These are phyloP conservation scores for Mycocentrospora acerina DNA, from an alignment of 2,329 filamentous ascomycete species.

Conservation along the genomic window DNA sequence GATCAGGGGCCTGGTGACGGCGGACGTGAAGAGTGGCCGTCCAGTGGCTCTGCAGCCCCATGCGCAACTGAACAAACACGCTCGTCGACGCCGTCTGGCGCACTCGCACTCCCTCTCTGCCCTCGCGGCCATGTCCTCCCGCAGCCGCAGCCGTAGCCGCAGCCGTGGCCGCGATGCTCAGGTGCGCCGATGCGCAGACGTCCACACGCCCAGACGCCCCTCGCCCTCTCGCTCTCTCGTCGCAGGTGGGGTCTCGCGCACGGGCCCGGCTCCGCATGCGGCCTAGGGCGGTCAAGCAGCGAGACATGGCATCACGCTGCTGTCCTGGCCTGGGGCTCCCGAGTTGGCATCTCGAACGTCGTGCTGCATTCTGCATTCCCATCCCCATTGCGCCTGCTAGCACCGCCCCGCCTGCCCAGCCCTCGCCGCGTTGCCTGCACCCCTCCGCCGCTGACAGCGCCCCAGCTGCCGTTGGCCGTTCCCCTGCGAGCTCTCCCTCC, in stretches of 20 bases:
- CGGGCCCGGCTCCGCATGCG: conserved; percentile 9
- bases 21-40: too few species aligned
- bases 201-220: too few species aligned
- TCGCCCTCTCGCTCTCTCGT: too few species aligned
- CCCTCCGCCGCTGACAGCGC: conserved; percentile 20
- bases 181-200: too few species aligned
- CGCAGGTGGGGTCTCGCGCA: conserved; percentile 4
- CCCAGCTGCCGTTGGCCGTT: conserved; percentile 23
- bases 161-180: too few species aligned
- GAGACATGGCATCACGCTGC: conserved; percentile 21
- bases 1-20: conserved; percentile 9
- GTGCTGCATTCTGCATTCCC: conserved; percentile 18
- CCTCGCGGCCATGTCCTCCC: conserved; percentile 6
- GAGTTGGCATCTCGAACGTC: conserved; percentile 23
- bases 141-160: too few species aligned
- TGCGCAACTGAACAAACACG: too few species aligned
- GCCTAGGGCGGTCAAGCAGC: conserved; percentile 8
- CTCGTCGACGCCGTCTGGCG: too few species aligned
- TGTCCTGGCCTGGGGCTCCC: conserved; percentile 13
- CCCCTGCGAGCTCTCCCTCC: conserved; percentile 25
- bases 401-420: conserved; percentile 11
- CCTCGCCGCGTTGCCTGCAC: conserved; percentile 13
- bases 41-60: conserved; percentile 1
- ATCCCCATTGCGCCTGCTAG: conserved; percentile 14
- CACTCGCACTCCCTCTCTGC: too few species aligned